These are phyloP conservation scores for Xylaria sp. DNA, from an alignment of 2,329 filamentous ascomycete species.

Conservation along the genomic window DNA sequence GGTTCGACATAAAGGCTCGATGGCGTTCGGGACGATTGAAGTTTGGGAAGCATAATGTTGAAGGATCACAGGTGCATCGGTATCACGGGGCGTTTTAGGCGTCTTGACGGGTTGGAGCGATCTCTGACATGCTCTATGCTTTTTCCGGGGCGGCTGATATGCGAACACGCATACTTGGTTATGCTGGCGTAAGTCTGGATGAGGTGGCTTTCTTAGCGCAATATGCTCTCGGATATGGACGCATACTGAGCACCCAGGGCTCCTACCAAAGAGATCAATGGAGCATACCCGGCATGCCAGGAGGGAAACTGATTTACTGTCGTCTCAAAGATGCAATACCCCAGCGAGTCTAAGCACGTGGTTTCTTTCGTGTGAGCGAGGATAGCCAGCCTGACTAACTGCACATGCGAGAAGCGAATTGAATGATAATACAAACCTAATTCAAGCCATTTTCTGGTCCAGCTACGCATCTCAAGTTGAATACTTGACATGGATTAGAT, in stretches of 20 bases:
- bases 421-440: constrained; percentile 15
- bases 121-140: not conserved
- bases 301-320: constrained; percentile 17
- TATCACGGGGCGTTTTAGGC: constrained; percentile 25
- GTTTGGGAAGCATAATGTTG: constrained; percentile 12
- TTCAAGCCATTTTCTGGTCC: not conserved
- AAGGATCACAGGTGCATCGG: constrained; percentile 22
- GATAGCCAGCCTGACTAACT: not conserved
- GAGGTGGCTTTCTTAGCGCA: constrained; percentile 16
- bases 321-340: constrained; percentile 29
- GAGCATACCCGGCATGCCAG: constrained; percentile 6
- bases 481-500: not conserved
- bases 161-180: constrained; percentile 7
- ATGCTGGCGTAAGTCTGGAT: constrained; percentile 6
- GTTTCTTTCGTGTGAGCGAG: not conserved
- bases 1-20: constrained; percentile 8
- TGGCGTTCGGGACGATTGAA: constrained; percentile 3
- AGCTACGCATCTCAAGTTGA: too few species aligned
- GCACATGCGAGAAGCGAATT: constrained; percentile 16
- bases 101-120: constrained; percentile 3
- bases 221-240: constrained; percentile 13
- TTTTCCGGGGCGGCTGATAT: not conserved
- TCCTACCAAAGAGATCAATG: not conserved
- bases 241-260: constrained; percentile 7
- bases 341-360: constrained; percentile 10